Evolutionary conservation across 2,329 filamentous ascomycete species (phyloP).

Genomic region (Botrytis sinoallii): DNA sequence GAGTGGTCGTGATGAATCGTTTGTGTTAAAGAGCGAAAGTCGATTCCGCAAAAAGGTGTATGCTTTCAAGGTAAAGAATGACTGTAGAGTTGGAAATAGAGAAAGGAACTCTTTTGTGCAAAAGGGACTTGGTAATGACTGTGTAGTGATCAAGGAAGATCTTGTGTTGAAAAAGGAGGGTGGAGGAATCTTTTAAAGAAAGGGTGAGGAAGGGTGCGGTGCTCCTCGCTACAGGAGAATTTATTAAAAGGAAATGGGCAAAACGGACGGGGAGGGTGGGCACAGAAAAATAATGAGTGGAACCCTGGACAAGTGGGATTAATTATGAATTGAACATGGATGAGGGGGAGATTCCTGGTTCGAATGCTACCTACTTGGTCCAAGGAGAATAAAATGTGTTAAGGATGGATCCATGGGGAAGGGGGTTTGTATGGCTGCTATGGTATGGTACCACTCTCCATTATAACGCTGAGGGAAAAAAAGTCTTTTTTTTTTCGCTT

Average conservation of each 20-base stretch:
- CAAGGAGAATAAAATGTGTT: not conserved
- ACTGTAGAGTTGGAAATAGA: slow-evolving; percentile 34
- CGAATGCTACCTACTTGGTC: not conserved
- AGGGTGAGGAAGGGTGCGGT: slow-evolving; percentile 1
- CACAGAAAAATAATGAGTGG: slow-evolving; percentile 9
- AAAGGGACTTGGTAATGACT: slow-evolving; percentile 18
- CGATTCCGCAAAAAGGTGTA: slow-evolving; percentile 34
- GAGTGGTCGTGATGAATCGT: not conserved
- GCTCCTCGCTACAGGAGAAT: not conserved
- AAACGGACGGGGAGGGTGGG: not conserved
- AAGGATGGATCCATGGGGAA: not conserved
- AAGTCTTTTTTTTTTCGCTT: not conserved
- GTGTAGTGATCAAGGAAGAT: slow-evolving; percentile 20
- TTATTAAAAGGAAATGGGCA: slow-evolving; percentile 9
- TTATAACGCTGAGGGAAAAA: not conserved
- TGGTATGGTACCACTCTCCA: not conserved
- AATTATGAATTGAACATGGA: not conserved
- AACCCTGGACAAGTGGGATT: slow-evolving; percentile 1
- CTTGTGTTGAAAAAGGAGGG: slow-evolving; percentile 7
- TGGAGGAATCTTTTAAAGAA: slow-evolving; percentile 9
- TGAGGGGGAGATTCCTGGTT: not conserved
- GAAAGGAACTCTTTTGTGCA: slow-evolving; percentile 23
- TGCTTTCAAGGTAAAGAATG: slow-evolving; percentile 35
- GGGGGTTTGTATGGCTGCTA: not conserved
- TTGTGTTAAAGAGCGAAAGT: slow-evolving; percentile 35